Evolutionary conservation across 805 yeast species (phyloP).

Genomic region (Groenewaldozyma tartarivorans): DNA sequence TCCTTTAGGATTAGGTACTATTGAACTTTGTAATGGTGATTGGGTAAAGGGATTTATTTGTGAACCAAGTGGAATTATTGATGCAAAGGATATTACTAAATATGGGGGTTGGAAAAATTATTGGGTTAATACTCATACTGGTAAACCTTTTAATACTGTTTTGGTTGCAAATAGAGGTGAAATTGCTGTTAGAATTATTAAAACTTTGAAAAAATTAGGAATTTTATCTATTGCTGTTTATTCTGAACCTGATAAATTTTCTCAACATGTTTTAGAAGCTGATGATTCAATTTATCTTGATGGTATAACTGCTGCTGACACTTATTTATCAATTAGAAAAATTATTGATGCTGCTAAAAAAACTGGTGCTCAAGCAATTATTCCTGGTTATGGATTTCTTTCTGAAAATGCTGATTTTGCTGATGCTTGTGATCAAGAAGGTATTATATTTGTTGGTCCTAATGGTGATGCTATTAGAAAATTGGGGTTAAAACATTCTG

Average conservation of each 20-base stretch:
- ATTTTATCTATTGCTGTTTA: conserved; percentile 80
- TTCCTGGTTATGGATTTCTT: conserved; percentile 95
- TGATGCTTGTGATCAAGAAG: conserved; percentile 73
- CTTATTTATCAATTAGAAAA: conserved; percentile 79
- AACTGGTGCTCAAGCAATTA: conserved; percentile 85
- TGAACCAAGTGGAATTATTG: conserved; percentile 77
- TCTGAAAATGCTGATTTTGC: conserved; percentile 96
- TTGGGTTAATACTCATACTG: conserved; percentile 27
- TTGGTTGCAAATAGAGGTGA: conserved; percentile 96
- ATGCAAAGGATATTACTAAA: conserved; percentile 68
- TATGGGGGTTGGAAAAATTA: conserved; percentile 85
- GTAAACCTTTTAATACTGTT: conserved; percentile 70
- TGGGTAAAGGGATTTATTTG: conserved; percentile 92
- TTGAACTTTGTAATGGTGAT: conserved; percentile 69
- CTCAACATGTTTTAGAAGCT: conserved; percentile 77
- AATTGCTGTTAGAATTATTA: conserved; percentile 90
- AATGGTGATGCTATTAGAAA: conserved; percentile 85
- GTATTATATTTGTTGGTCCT: conserved; percentile 93
- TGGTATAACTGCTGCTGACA: conserved; percentile 82
- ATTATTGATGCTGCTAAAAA: conserved; percentile 76
- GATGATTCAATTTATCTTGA: conserved; percentile 72
- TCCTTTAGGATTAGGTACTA: conserved; percentile 92
- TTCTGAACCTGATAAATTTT: conserved; percentile 82
- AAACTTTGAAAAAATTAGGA: conserved; percentile 70
- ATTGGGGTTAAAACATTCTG: conserved; percentile 92